These are phyloP conservation scores for Artemisia argyi DNA, from an alignment of 129 eudicot genomes.

Conservation along the genomic window DNA sequence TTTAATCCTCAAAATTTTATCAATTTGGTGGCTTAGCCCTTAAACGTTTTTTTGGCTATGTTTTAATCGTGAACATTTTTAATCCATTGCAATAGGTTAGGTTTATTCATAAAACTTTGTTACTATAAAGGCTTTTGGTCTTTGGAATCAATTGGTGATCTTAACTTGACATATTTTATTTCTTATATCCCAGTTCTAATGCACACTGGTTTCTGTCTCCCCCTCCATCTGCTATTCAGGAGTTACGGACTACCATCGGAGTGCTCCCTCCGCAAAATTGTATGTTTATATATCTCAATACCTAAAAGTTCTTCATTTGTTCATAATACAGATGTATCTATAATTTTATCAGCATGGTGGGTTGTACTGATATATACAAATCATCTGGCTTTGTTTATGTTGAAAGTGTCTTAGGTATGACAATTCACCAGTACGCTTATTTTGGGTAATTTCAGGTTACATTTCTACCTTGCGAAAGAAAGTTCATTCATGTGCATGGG, in stretches of 20 bases:
- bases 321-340: background rate
- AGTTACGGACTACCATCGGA: conserved; percentile 79
- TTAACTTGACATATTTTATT: conserved; percentile 7
- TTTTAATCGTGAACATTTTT: no score
- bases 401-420: background rate
- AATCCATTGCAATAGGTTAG: no score
- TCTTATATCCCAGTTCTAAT: conserved; percentile 61
- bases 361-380: no score
- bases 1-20: no score
- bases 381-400: background rate
- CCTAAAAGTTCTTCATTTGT: background rate
- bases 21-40: no score
- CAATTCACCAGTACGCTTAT: background rate
- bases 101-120: no score
- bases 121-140: no score
- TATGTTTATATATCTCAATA: conserved; percentile 36
- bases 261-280: conserved; percentile 91
- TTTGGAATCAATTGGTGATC: background rate
- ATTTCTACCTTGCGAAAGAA: conserved; percentile 87
- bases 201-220: conserved; percentile 99
- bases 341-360: no score
- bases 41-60: no score
- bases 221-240: conserved; percentile 83
- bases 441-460: conserved; percentile 51
- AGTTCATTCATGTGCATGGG: conserved; percentile 99